Percentiles rank a stretch among this genome's conserved stretches.
These are phyloP conservation scores for Candida chilensis DNA, from an alignment of 805 yeast species.

Conservation along the genomic window DNA sequence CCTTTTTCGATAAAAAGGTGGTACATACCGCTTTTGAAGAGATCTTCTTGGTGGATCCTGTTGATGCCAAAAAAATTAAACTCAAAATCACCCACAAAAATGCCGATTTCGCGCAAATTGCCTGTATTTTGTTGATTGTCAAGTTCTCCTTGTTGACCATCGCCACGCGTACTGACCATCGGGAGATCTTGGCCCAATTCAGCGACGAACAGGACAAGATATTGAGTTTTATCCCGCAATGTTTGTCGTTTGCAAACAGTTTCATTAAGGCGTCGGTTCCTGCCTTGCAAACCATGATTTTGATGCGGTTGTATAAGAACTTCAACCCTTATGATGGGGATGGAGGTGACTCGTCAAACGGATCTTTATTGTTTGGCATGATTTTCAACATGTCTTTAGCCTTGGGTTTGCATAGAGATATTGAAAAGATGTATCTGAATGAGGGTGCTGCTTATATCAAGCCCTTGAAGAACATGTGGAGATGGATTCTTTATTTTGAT, in stretches of 20 bases:
- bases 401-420: constrained; percentile 6
- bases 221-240: neutral
- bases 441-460: neutral
- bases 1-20: neutral
- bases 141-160: neutral
- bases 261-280: neutral
- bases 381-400: constrained; percentile 5
- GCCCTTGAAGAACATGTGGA: constrained; percentile 4
- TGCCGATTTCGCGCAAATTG: neutral
- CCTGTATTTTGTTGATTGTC: neutral
- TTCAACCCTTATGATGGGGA: constrained; percentile 6
- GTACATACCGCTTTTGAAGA: neutral
- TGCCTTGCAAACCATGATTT: neutral
- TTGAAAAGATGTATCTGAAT: neutral
- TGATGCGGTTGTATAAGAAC: neutral
- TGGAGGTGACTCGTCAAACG: constrained; percentile 7
- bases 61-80: neutral
- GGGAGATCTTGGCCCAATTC: neutral
- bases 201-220: neutral
- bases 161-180: neutral
- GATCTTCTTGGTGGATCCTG: neutral
- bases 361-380: constrained; percentile 3
- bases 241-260: neutral
- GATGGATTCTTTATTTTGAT: constrained; percentile 4
- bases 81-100: neutral